Conservation (phyloP, 371 early-diverging fungal species). For the Ordospora pajunii region DNA sequence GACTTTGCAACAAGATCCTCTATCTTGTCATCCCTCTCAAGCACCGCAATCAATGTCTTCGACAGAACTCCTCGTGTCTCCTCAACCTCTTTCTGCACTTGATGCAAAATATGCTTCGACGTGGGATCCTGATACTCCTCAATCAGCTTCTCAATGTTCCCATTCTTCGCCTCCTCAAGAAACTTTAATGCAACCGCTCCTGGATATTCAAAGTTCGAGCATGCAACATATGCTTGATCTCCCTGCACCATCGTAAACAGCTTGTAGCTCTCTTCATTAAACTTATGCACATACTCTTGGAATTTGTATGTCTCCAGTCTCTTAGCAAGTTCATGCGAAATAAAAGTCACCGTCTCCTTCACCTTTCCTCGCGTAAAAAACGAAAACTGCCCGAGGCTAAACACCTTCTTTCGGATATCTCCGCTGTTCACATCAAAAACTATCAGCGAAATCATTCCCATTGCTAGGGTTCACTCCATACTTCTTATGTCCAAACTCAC, state of each 20-base stretch:
- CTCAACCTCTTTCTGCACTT: constrained; percentile 88
- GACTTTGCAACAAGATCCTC: constrained; percentile 80
- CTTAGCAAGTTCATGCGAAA: constrained; percentile 34
- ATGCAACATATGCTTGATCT: constrained; percentile 33
- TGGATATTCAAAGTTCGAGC: constrained; percentile 43
- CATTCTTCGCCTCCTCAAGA: constrained; percentile 37
- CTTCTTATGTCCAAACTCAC: not conserved
- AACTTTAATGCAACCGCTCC: constrained; percentile 38
- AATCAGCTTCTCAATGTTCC: constrained; percentile 41
- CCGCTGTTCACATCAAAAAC: constrained; percentile 22
- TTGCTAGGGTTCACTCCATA: not conserved
- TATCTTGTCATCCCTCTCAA: constrained; percentile 87
- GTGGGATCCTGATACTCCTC: constrained; percentile 57
- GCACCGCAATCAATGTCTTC: constrained; percentile 84
- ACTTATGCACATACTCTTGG: constrained; percentile 48
- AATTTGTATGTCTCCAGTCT: constrained; percentile 42
- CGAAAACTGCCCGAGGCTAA: constrained; percentile 35
- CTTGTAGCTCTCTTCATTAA: constrained; percentile 44
- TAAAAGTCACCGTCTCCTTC: constrained; percentile 45
- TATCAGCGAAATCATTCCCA: constrained; percentile 18
- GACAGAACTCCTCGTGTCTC: constrained; percentile 85
- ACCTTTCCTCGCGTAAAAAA: constrained; percentile 46
- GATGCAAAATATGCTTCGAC: constrained; percentile 71
- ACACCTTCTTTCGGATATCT: constrained; percentile 34
- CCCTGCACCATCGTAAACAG: constrained; percentile 43